Evolutionary conservation across 495 filamentous ascomycete genomes (phyloP), one percentile per base, ranked within the genome.

Genomic region (Xylona heveae): DNA sequence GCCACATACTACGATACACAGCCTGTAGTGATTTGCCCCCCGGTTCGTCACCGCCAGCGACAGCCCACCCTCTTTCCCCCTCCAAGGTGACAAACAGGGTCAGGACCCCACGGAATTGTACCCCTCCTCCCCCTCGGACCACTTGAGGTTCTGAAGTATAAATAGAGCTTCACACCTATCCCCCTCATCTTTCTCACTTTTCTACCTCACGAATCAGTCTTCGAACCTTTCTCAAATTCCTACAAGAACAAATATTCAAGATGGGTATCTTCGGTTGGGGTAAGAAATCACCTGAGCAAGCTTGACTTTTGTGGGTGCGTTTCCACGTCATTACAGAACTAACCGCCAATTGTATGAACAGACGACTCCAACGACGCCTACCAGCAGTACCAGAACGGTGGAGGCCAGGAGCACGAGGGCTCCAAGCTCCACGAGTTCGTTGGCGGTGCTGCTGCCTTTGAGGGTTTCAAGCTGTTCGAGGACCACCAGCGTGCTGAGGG

Each of bases 381-480:
- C 54, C 48, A 68, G 36, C 37, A 72, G 44, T 50, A 55, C 24
- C 39, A 55, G 9, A 33, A 42, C 23, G 42, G 42, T 13, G 38
- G 34, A 18, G 42, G 46, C 19, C 24, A 53, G 33, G 34, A 55
- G 30, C 61, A 76, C 58, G 45, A 79, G 51, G 58, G 62, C 46
- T 62, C 68, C 46, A 52, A 80, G 46, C 65, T 64, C 40, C 78
- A 84, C 52, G 77, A 84, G 53, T 46, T 78, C 23, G 45, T 82
- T 33, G 75, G 72, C 44, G 76, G 76, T 30, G 79, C 67, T 28
- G 78, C 76, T 30, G 69, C 76, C 37, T 83, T 84, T 45, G 77
- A 68, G 40, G 78, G 65, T 36, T 74, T 88, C 64, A 79, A 81
- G 61, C 54, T 68, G 10, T 84, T 71, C 49, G 78, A 84, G 52